Evolutionary conservation across 1,284 basidiomycete species (phyloP).

Genomic region (Wolfiporia cocos): DNA sequence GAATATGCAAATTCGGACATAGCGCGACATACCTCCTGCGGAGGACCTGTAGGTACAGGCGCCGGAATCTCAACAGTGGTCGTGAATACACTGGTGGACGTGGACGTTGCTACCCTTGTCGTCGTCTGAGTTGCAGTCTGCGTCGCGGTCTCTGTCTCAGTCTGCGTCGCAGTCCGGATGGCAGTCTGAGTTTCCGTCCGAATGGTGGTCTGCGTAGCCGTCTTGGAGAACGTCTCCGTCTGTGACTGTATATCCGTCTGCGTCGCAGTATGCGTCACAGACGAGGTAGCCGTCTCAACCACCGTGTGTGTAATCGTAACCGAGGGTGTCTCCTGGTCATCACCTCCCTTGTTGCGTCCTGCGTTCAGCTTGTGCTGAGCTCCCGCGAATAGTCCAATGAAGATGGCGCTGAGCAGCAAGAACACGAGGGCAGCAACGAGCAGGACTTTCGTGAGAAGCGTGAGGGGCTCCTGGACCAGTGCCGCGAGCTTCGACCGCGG

Average conservation of each 20-base stretch:
- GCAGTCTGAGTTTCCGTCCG: constrained; percentile 6
- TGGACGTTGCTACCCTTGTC: constrained; percentile 18
- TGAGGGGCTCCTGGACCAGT: constrained; percentile 69
- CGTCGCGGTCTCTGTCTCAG: constrained; percentile 25
- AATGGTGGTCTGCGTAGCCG: constrained; percentile 17
- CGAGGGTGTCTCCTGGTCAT: constrained; percentile 9
- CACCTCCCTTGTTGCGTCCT: constrained; percentile 26
- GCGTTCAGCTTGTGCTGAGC: constrained; percentile 71
- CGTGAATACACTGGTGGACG: constrained; percentile 19
- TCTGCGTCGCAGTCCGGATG: constrained; percentile 21
- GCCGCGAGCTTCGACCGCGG: constrained; percentile 36
- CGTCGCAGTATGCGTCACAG: constrained; percentile 16
- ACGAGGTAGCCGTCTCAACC: constrained; percentile 27
- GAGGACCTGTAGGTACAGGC: constrained; percentile 38
- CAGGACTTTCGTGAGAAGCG: constrained; percentile 81
- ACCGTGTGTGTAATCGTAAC: constrained; percentile 25
- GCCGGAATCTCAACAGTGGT: constrained; percentile 20
- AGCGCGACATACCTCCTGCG: constrained; percentile 37
- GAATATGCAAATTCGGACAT: not conserved
- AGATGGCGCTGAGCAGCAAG: constrained; percentile 78
- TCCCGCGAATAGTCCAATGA: constrained; percentile 90
- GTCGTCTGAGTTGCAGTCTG: constrained; percentile 23
- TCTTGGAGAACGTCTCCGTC: constrained; percentile 18
- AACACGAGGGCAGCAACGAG: constrained; percentile 71
- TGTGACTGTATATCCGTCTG: no score